Percentiles rank a stretch among this genome's conserved stretches.
phyloP scores from a whole-genome alignment of 2,329 filamentous ascomycete genomes.

The Amauroascus verrucosus region DNA sequence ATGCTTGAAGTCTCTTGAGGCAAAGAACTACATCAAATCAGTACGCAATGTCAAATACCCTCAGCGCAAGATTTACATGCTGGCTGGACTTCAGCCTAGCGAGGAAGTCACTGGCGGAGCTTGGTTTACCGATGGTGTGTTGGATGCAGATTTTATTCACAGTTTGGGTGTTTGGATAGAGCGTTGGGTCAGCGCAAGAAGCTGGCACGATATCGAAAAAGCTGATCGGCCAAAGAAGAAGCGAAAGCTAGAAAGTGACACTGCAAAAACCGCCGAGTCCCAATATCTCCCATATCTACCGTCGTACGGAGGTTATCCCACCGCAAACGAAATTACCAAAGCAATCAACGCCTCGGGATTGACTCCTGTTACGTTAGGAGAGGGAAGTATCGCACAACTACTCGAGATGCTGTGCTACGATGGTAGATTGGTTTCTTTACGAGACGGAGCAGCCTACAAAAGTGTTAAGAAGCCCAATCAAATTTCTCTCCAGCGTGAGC shows the following conservation, averaged over 20 bases:
- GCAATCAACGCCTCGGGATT: slow-evolving; percentile 60
- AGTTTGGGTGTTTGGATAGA: slow-evolving; percentile 64
- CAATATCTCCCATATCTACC: slow-evolving; percentile 45
- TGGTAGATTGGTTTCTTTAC: slow-evolving; percentile 60
- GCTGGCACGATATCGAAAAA: slow-evolving; percentile 51
- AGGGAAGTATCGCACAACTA: slow-evolving; percentile 72
- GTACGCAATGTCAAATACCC: slow-evolving; percentile 89
- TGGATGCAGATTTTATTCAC: slow-evolving; percentile 81
- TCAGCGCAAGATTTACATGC: slow-evolving; percentile 92
- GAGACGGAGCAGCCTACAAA: slow-evolving; percentile 43
- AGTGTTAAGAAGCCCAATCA: slow-evolving; percentile 33
- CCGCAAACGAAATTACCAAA: slow-evolving; percentile 63
- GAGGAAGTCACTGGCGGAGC: slow-evolving; percentile 87
- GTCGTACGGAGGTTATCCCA: slow-evolving; percentile 69
- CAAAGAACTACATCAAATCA: slow-evolving; percentile 69
- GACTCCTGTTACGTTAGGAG: slow-evolving; percentile 57
- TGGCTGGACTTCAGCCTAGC: slow-evolving; percentile 69
- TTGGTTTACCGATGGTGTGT: slow-evolving; percentile 85
- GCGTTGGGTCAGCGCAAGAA: slow-evolving; percentile 59
- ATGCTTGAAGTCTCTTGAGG: slow-evolving; percentile 72
- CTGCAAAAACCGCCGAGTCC: slow-evolving; percentile 21
- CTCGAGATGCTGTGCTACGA: slow-evolving; percentile 85
- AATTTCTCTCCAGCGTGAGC: slow-evolving; percentile 26
- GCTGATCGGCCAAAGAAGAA: slow-evolving; percentile 34
- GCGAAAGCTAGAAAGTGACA: slow-evolving; percentile 28